Percentiles rank a stretch among this genome's conserved stretches.
Conservation (phyloP, 306 rosid species). For the Dicorynia guianensis region DNA sequence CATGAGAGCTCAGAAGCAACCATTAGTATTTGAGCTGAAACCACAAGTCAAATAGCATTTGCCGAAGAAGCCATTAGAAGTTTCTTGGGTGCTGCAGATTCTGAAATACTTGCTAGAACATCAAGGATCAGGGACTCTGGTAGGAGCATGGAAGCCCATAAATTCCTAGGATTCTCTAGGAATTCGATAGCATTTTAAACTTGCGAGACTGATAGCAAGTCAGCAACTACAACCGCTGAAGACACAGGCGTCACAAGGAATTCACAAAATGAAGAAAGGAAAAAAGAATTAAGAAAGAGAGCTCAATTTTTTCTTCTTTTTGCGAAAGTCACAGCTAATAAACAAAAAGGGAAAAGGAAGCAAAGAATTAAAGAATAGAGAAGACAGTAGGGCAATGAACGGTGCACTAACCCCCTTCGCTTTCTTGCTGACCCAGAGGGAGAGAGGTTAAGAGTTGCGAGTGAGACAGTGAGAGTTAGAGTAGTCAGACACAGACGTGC, state of each 20-base stretch:
- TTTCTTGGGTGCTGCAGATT: constrained; percentile 29
- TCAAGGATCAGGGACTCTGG: constrained; percentile 22
- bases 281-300: constrained; percentile 37
- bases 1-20: constrained; percentile 44
- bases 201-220: constrained; percentile 16
- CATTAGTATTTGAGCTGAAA: constrained; percentile 42
- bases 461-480: constrained; percentile 22
- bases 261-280: constrained; percentile 23
- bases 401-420: constrained; percentile 30
- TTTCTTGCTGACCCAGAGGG: constrained; percentile 33
- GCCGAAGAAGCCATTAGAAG: constrained; percentile 29
- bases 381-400: constrained; percentile 40
- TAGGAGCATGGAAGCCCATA: constrained; percentile 18
- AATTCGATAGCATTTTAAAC: constrained; percentile 49
- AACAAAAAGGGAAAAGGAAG: constrained; percentile 7
- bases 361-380: constrained; percentile 23
- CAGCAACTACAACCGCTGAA: constrained; percentile 32
- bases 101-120: constrained; percentile 13
- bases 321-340: constrained; percentile 32
- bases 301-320: constrained; percentile 23
- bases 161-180: constrained; percentile 39
- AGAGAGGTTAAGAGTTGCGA: constrained; percentile 35
- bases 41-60: constrained; percentile 27
- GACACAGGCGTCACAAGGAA: constrained; percentile 30
- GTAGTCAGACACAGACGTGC: constrained; percentile 23